These are phyloP conservation scores for Chlamydomonas sp. DNA, from an alignment of 139 green algal genomes.

Conservation along the genomic window DNA sequence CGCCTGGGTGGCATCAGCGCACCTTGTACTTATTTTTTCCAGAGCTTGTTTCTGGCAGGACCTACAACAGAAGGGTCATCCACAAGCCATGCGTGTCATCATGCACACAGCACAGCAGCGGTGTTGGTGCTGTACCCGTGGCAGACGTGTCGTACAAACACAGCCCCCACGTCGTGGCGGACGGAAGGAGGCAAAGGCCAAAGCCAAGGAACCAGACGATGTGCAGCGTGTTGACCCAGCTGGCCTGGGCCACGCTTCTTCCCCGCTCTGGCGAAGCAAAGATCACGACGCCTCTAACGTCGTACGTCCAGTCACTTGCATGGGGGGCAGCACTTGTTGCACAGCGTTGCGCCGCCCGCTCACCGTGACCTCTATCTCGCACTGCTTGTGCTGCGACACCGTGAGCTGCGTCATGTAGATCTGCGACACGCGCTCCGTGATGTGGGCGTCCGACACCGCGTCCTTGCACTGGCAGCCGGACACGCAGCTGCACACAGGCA, in stretches of 20 bases:
- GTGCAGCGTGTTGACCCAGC: too few relatives aligned
- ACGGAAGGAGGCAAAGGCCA: background rate
- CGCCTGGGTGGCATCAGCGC: too few relatives aligned
- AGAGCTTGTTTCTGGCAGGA: conserved; percentile 26
- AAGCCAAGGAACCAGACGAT: too few relatives aligned
- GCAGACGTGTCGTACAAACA: background rate
- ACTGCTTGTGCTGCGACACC: conserved; percentile 9
- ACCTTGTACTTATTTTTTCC: conserved; percentile 55
- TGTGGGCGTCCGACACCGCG: background rate
- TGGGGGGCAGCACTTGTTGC: too few relatives aligned
- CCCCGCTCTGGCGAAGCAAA: too few relatives aligned
- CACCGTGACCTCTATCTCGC: background rate
- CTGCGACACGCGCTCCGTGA: background rate
- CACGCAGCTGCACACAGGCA: conserved; percentile 16
- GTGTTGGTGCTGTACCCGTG: background rate
- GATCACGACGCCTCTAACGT: too few relatives aligned
- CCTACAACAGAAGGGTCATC: background rate
- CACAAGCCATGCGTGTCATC: too few relatives aligned
- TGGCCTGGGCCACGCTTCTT: background rate
- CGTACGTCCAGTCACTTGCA: too few relatives aligned
- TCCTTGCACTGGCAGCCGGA: conserved; percentile 41
- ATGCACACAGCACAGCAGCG: too few relatives aligned
- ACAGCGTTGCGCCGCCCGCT: background rate
- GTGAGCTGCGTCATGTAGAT: conserved; percentile 2
- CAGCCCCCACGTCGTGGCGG: too few relatives aligned